Percentiles rank a stretch among this genome's conserved stretches.
phyloP scores from a whole-genome alignment of 2,329 filamentous ascomycete species.

The Triangularia setosa region DNA sequence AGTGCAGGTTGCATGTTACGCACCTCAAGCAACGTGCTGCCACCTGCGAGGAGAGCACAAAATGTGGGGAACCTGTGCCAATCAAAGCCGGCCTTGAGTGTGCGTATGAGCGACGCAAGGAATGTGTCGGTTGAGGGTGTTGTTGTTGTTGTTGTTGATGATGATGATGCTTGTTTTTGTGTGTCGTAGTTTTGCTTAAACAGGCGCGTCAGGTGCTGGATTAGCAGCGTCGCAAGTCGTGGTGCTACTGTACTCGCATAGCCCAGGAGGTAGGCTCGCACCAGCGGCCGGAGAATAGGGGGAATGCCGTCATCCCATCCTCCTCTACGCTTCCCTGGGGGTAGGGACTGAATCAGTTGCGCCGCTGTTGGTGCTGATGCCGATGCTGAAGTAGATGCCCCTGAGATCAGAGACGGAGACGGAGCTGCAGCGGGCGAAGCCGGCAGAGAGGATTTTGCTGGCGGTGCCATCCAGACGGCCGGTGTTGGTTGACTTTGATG shows the following conservation, averaged over 20 bases:
- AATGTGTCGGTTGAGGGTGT: constrained; percentile 29
- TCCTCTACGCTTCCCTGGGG: background rate
- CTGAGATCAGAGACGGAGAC: background rate
- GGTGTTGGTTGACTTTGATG: background rate
- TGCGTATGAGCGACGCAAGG: constrained; percentile 34
- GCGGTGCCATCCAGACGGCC: background rate
- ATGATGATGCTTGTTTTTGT: constrained; percentile 1
- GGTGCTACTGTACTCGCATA: constrained; percentile 58
- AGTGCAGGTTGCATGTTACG: constrained; percentile 21
- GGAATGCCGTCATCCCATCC: constrained; percentile 38
- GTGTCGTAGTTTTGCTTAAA: background rate
- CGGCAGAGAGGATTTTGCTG: background rate
- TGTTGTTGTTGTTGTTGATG: constrained; percentile 1
- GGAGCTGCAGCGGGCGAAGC: background rate
- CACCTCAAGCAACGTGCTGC: constrained; percentile 59
- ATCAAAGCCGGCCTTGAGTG: constrained; percentile 50
- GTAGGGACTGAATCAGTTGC: background rate
- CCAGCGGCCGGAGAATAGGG: constrained; percentile 49
- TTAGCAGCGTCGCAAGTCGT: constrained; percentile 50
- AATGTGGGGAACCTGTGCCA: constrained; percentile 58
- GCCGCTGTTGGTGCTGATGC: background rate
- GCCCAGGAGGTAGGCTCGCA: constrained; percentile 58
- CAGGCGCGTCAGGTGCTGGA: constrained; percentile 45
- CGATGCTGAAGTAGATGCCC: background rate
- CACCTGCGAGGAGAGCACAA: constrained; percentile 57